Evolutionary conservation across 139 green algal species (phyloP), one percentile per base, ranked within the genome.

Genomic region (Tetraselmis chui): DNA sequence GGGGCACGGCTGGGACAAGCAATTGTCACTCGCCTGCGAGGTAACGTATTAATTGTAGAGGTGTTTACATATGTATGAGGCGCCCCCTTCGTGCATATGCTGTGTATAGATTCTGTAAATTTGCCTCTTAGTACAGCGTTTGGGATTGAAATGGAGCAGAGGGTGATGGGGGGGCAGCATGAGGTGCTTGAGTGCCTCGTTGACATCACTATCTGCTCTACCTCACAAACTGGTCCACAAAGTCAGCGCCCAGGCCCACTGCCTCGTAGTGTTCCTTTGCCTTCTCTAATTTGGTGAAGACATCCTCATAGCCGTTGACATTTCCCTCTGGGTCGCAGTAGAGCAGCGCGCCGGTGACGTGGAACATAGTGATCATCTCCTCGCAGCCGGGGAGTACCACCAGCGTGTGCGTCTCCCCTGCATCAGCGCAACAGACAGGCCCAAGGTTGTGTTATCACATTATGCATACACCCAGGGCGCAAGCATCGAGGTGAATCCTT

Each of bases 351-450:
- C 80, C 80, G 5, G 31, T 80, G 25, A 83, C 80, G 80, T 83
- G 45, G 32, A 83, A 83, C 80, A 83, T 29, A 25, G 80, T 83
- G 80, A 83, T 67, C 80, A 83, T 83, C 80, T 83, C 80, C 28
- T 83, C 80, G 29, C 22, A n/a, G 22, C 75, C 80, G 1, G 80
- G 29, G 18, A 32, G 80, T 11, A 83, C 80, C 80, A 83, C 80
- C 28, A 83, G 75, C 74, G 80, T 83, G 80, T 83, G 80, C 2
- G 80, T 83, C 75, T 83, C 80, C 23, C 45, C 45, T 67, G 45
- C 45, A 67, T 5, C 45, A 5, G 18, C 5, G 45, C 45, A 5
- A 67, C 45, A 18, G 11, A 67, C 11, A 67, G 45, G 45, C 45
- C 5, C n/a, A n/a, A n/a, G n/a, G n/a, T n/a, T n/a, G n/a, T n/a